Evolutionary conservation across 208 protist genomes (phyloP), one percentile per base, ranked within the genome.

Genomic region (Leishmania lainsoni): DNA sequence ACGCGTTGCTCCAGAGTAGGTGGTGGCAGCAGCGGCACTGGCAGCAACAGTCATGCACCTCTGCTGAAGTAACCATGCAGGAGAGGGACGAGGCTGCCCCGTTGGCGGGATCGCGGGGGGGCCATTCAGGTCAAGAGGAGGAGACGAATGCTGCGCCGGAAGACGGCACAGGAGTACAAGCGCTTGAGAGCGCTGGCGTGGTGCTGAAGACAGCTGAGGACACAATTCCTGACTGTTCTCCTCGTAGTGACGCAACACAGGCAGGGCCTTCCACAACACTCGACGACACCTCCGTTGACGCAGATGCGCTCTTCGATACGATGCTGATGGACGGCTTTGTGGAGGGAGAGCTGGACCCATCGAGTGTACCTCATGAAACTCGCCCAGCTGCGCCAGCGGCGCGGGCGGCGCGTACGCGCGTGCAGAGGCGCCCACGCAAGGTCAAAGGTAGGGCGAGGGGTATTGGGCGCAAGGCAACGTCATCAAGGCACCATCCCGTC

Each of bases 1-100:
- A 91, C 74, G 85, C 78, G n/a, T 77, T 89, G 49, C 59, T 74
- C 59, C 80, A 79, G 59, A 91, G 89, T 73, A 83, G 83, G 65
- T 93, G 89, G 89, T 92, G 91, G 89, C 58, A 73, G 29, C 74
- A 65, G 74, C 74, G 72, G 35, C 72, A 76, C 51, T 6, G 29
- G 70, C 51, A 39, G 51, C 72, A 39, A 29, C 51, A 20, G 51
- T 14, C 29, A 12, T 14, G 32, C 14, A 5, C 29, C 52, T 10
- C 72, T n/a, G 61, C 49, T 32, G 72, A 76, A 52, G 72, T 76
- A 29, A 45, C 9, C 32, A n/a, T 61, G 70, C 48, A n/a, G 42
- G 70, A 56, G 22, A 56, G 6, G 48, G 70, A 58, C 10, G n/a
- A 26, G 32, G n/a, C 72, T 14, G 51, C 20, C n/a, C 35, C 35